Conservation (phyloP, 2,329 filamentous ascomycete species). For the Pseudogymnoascus sp. region DNA sequence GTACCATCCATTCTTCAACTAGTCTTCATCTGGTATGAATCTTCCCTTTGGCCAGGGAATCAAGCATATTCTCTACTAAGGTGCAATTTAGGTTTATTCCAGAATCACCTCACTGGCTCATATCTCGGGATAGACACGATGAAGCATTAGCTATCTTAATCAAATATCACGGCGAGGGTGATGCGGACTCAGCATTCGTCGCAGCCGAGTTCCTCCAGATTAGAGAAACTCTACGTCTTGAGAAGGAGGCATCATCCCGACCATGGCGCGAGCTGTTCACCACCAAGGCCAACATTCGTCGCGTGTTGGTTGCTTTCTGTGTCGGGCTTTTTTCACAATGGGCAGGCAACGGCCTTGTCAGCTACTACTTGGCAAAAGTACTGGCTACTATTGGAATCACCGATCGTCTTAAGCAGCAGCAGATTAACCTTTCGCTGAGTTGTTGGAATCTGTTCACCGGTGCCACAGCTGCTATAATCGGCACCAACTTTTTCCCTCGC, state of each 20-base stretch:
- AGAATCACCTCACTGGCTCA: slow-evolving; percentile 19
- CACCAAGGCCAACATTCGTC: neutral
- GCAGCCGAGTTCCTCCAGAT: neutral
- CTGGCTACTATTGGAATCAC: slow-evolving; percentile 31
- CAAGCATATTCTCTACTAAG: slow-evolving; percentile 1
- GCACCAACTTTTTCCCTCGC: neutral
- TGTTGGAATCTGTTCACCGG: neutral
- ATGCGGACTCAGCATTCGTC: neutral
- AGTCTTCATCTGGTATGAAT: slow-evolving; percentile 22
- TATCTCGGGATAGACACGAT: slow-evolving; percentile 15
- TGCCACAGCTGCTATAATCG: neutral
- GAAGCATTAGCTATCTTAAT: slow-evolving; percentile 26
- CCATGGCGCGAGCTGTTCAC: neutral
- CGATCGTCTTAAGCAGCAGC: slow-evolving; percentile 26
- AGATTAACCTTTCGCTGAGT: neutral
- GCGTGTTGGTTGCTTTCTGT: slow-evolving; percentile 27
- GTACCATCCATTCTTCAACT: neutral
- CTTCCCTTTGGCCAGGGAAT: neutral
- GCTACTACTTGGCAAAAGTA: slow-evolving; percentile 33
- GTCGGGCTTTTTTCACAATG: slow-evolving; percentile 51
- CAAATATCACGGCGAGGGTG: slow-evolving; percentile 14
- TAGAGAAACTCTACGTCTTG: neutral
- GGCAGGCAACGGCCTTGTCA: slow-evolving; percentile 46
- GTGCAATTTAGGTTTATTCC: slow-evolving; percentile 18
- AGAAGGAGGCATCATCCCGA: neutral